These are phyloP conservation scores for Fusarium sp. DNA, from an alignment of 2,329 filamentous ascomycete species.

Conservation along the genomic window DNA sequence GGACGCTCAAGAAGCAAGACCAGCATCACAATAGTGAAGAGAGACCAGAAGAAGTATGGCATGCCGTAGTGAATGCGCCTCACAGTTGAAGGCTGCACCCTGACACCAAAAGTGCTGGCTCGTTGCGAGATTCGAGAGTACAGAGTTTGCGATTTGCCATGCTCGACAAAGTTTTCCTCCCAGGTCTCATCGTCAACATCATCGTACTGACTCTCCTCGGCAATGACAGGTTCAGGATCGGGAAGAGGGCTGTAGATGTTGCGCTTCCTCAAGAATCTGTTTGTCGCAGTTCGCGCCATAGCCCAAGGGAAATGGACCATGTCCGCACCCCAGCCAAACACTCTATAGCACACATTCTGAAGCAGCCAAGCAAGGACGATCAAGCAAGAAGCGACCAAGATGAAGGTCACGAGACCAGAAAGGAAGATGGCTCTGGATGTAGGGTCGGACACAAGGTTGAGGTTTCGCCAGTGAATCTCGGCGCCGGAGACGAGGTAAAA, in stretches of 20 bases:
- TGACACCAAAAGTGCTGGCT: background rate
- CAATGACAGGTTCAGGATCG: constrained; percentile 9
- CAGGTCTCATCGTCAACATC: constrained; percentile 13
- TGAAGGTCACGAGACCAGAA: constrained; percentile 45
- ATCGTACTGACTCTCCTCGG: background rate
- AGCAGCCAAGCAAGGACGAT: constrained; percentile 36
- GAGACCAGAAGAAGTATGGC: constrained; percentile 35
- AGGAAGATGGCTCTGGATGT: constrained; percentile 46
- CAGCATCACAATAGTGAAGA: constrained; percentile 36
- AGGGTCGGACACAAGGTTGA: constrained; percentile 45
- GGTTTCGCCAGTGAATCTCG: constrained; percentile 50
- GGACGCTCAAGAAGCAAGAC: constrained; percentile 40
- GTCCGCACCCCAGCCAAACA: constrained; percentile 43
- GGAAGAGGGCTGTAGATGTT: constrained; percentile 14
- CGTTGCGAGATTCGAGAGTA: constrained; percentile 1
- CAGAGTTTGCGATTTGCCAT: background rate
- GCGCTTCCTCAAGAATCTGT: constrained; percentile 15
- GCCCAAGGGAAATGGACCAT: constrained; percentile 42
- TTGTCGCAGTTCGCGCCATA: constrained; percentile 9
- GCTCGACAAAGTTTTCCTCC: background rate
- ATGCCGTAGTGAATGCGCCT: constrained; percentile 13
- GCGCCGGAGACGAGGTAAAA: constrained; percentile 48
- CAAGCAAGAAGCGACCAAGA: constrained; percentile 27
- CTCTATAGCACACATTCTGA: constrained; percentile 38
- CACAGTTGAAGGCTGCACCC: constrained; percentile 1